phyloP scores from a whole-genome alignment of 768 basidiomycete genomes.

The Suillus ampliporus region DNA sequence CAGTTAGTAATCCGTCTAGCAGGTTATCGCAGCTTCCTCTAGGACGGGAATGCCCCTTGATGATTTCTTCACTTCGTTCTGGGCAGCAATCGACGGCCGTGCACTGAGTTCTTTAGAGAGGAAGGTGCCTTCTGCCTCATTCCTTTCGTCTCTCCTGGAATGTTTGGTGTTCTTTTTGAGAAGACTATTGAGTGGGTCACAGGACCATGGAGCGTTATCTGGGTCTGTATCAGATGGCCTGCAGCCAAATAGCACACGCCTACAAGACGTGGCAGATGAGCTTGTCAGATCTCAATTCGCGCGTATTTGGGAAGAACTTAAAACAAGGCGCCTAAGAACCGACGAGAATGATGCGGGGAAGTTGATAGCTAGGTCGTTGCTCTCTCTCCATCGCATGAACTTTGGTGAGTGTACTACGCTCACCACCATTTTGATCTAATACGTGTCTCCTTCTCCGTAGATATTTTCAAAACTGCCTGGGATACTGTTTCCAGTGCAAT shows the following conservation, averaged over 20 bases:
- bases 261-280: constrained; percentile 11
- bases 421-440: not conserved
- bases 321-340: constrained; percentile 49
- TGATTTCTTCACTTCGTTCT: constrained; percentile 76
- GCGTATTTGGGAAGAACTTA: constrained; percentile 55
- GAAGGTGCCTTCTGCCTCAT: constrained; percentile 59
- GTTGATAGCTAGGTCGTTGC: constrained; percentile 49
- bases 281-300: constrained; percentile 53
- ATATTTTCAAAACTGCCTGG: constrained; percentile 59
- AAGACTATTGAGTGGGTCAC: constrained; percentile 39
- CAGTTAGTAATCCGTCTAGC: constrained; percentile 1
- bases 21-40: constrained; percentile 29
- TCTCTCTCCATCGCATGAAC: constrained; percentile 28
- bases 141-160: constrained; percentile 73
- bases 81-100: constrained; percentile 78
- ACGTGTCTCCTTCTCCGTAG: constrained; percentile 29
- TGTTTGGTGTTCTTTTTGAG: constrained; percentile 64
- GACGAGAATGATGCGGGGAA: constrained; percentile 50
- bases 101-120: constrained; percentile 65
- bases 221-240: constrained; percentile 9
- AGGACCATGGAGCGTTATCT: constrained; percentile 16
- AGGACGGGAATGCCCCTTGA: constrained; percentile 33
- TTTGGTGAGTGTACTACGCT: constrained; percentile 29
- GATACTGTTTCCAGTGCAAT: constrained; percentile 39
- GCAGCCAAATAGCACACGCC: constrained; percentile 9